These are phyloP conservation scores for Carex scoparia DNA, from an alignment of 176 grass and related monocot genomes.

Conservation along the genomic window DNA sequence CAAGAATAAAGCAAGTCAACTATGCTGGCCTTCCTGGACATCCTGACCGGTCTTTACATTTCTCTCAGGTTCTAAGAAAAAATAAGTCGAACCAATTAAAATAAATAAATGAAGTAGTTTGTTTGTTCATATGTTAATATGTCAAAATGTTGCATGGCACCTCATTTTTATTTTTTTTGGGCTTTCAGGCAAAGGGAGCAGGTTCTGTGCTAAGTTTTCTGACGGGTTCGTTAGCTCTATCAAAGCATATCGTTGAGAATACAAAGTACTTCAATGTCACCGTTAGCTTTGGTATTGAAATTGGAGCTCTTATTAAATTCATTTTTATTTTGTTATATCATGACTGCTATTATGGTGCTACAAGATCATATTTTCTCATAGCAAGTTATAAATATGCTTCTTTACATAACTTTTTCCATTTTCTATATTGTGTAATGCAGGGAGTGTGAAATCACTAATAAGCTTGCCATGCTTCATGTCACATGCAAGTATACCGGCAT, in stretches of 20 bases:
- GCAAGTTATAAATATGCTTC: not conserved
- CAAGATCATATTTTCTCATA: not conserved
- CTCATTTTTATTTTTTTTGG: not conserved
- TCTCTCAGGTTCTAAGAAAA: conserved; percentile 53
- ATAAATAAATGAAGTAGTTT: not conserved
- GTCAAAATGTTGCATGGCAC: not conserved
- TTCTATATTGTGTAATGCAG: conserved; percentile 31
- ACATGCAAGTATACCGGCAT: conserved; percentile 70
- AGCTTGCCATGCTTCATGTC: conserved; percentile 99
- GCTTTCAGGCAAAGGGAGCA: conserved; percentile 67
- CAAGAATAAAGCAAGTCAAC: conserved; percentile 74
- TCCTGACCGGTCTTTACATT: conserved; percentile 69
- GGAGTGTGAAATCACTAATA: conserved; percentile 93
- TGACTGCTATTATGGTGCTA: not conserved
- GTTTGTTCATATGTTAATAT: not conserved
- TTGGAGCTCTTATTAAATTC: not conserved
- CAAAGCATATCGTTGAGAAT: conserved; percentile 73
- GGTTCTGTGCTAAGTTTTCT: conserved; percentile 91
- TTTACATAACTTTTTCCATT: not conserved
- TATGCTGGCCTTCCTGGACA: conserved; percentile 87
- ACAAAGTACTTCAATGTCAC: conserved; percentile 82
- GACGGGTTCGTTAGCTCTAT: conserved; percentile 74
- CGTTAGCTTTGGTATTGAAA: conserved; percentile 84
- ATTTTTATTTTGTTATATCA: not conserved
- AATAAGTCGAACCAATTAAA: too few species aligned